A percentile compares a stretch with the other conserved stretches of the same genome.
phyloP scores from a whole-genome alignment of 2,329 filamentous ascomycete genomes.

The Fusarium phyllophilum region DNA sequence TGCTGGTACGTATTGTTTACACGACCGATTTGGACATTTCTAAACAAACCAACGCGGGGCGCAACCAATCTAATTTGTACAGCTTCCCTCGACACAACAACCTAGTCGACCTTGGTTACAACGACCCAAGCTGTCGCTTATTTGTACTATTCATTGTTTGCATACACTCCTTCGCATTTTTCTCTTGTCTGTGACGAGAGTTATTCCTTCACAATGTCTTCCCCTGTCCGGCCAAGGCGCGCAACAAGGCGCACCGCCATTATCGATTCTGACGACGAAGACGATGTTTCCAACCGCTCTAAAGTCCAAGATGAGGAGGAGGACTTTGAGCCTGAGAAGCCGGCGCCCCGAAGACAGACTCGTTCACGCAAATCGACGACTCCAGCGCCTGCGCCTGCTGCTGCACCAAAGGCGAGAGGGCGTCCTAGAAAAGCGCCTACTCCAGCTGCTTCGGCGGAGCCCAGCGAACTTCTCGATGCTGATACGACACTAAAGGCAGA shows the following conservation, averaged over 20 bases:
- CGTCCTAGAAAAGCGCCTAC: conserved; percentile 56
- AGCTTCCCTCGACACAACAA: conserved; percentile 17
- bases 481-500: conserved; percentile 48
- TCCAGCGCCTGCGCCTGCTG: conserved; percentile 58
- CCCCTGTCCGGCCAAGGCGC: conserved; percentile 53
- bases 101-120: background rate
- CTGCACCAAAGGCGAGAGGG: conserved; percentile 54
- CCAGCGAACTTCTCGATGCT: conserved; percentile 52
- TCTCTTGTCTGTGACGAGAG: conserved; percentile 20
- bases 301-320: conserved; percentile 70
- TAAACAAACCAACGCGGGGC: conserved; percentile 53
- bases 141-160: background rate
- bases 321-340: conserved; percentile 80
- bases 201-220: conserved; percentile 44
- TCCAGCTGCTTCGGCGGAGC: conserved; percentile 43
- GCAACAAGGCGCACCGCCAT: conserved; percentile 75
- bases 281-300: conserved; percentile 67
- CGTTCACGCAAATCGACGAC: conserved; percentile 54
- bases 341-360: conserved; percentile 64
- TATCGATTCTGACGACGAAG: conserved; percentile 83
- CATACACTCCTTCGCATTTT: conserved; percentile 1
- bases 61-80: conserved; percentile 44
- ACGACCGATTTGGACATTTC: conserved; percentile 51
- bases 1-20: conserved; percentile 52
- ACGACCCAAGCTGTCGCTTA: background rate